phyloP scores from a whole-genome alignment of 2,329 filamentous ascomycete species.

The Diaporthe batatas region DNA sequence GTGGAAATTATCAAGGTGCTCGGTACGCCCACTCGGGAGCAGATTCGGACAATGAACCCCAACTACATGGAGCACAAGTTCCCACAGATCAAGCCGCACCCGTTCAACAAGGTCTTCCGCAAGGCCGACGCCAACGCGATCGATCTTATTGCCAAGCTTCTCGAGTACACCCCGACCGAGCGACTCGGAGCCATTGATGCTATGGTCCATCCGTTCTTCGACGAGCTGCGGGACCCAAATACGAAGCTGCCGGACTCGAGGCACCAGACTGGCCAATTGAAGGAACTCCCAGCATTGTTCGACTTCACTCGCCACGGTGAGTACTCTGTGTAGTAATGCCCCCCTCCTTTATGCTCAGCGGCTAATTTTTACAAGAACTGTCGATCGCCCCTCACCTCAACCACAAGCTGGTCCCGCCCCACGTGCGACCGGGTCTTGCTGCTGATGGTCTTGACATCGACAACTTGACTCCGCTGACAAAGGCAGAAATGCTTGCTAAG shows the following conservation, averaged over 20 bases:
- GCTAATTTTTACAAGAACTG: slow-evolving; percentile 74
- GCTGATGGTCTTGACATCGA: slow-evolving; percentile 90
- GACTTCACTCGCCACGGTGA: slow-evolving; percentile 95
- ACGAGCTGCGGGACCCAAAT: slow-evolving; percentile 91
- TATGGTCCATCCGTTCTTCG: slow-evolving; percentile 99
- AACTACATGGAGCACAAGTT: slow-evolving; percentile 99
- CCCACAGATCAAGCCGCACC: slow-evolving; percentile 99
- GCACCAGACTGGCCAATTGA: slow-evolving; percentile 82
- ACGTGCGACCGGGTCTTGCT: slow-evolving; percentile 81
- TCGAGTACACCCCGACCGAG: slow-evolving; percentile 98
- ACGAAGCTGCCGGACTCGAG: slow-evolving; percentile 95
- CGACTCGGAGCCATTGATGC: slow-evolving; percentile 93
- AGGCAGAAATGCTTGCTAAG: slow-evolving; percentile 97
- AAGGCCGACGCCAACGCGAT: slow-evolving; percentile 95
- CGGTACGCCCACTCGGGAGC: slow-evolving; percentile 94
- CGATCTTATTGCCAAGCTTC: slow-evolving; percentile 90
- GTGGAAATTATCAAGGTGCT: slow-evolving; percentile 99
- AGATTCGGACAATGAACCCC: slow-evolving; percentile 99
- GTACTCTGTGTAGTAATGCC: slow-evolving; percentile 50
- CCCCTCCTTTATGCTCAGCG: slow-evolving; percentile 24
- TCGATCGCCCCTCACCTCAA: slow-evolving; percentile 95
- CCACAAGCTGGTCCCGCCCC: slow-evolving; percentile 85
- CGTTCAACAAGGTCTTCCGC: slow-evolving; percentile 99
- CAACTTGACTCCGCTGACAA: slow-evolving; percentile 90
- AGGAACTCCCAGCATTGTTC: slow-evolving; percentile 89